Evolutionary conservation across 2,329 filamentous ascomycete genomes (phyloP), one percentile per base, ranked within the genome.

Genomic region (Calonectria honghensis): DNA sequence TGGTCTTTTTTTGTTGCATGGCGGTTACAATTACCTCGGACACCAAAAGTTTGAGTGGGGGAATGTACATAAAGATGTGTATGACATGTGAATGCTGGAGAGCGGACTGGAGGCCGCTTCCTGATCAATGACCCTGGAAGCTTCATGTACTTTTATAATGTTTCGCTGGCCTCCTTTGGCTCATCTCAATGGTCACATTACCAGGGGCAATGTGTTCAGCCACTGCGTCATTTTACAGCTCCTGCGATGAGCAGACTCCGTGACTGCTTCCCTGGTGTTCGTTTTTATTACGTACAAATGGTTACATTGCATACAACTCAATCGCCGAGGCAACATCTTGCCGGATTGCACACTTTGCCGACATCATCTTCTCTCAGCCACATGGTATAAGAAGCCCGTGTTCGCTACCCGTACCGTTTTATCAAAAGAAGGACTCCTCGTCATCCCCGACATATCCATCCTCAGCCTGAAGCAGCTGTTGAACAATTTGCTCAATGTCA

Each of bases 1-100:
- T 82, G 80, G 78, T 82, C 61, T 73, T 52, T 73, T 64, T 78
- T 64, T 68, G 68, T 75, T 78, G 81, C 81, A 83, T 82, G 81
- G 79, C 77, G 80, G 68, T 71, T 72, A 73, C 52, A 79, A 73
- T 75, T 73, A 68, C 72, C 59, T 77, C 74, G 76, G 76, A 76
- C 61, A 78, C 65, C 61, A 74, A 73, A 59, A 76, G 73, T 75
- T 75, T 52, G 73, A 79, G 75, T 69, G 59, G 72, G 79, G 75
- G 72, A 73, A 73, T 79, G 80, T 79, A 81, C 72, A 79, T 75
- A 73, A 69, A 74, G 66, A 79, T 70, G 54, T 81, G 79, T 81
- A 81, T 76, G 76, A 78, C 79, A 80, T 70, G 50, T 24, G 57
- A 39, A 67, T 37, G 39, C 35, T 35, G 32, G 32, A 18, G 67